These are phyloP conservation scores for Stevia rebaudiana DNA, from an alignment of 140 eudicot species.

Conservation along the genomic window DNA sequence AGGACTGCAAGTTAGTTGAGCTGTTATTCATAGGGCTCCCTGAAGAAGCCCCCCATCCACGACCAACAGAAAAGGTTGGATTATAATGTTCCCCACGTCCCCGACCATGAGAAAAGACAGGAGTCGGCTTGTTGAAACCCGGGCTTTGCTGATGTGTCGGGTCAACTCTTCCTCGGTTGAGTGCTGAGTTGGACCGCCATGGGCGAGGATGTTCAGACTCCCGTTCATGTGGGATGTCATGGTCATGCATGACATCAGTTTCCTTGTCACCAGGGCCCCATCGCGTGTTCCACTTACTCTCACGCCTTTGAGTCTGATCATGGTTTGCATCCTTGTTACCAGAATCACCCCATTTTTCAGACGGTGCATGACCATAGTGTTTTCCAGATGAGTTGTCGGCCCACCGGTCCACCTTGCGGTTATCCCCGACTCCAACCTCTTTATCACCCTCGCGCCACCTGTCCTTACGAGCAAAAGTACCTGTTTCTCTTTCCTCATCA, in stretches of 20 bases:
- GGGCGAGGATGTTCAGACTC: constrained; percentile 76
- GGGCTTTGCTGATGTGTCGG: constrained; percentile 47
- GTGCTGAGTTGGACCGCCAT: constrained; percentile 73
- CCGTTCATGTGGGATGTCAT: constrained; percentile 33
- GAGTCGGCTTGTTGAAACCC: constrained; percentile 44
- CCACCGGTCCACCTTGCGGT: constrained; percentile 72
- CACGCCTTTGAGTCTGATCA: constrained; percentile 66
- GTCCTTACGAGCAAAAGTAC: constrained; percentile 57
- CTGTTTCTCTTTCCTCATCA: constrained; percentile 92
- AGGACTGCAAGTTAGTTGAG: constrained; percentile 26
- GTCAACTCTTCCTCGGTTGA: constrained; percentile 59
- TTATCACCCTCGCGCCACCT: constrained; percentile 89
- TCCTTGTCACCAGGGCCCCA: constrained; percentile 86
- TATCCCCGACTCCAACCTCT: constrained; percentile 45
- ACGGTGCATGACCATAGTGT: constrained; percentile 54
- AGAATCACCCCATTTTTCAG: constrained; percentile 62
- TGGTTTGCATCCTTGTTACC: constrained; percentile 48
- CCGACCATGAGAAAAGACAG: constrained; percentile 56
- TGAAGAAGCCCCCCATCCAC: constrained; percentile 45
- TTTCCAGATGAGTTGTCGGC: constrained; percentile 50
- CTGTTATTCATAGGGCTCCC: constrained; percentile 31
- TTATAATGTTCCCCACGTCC: constrained; percentile 62
- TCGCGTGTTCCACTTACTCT: constrained; percentile 86
- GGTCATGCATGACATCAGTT: constrained; percentile 49
- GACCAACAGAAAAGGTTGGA: constrained; percentile 51